A percentile compares a stretch with the other conserved stretches of the same genome.
phyloP scores from a whole-genome alignment of 192 early-diverging fungal genomes.

The Neocallimastix lanati region DNA sequence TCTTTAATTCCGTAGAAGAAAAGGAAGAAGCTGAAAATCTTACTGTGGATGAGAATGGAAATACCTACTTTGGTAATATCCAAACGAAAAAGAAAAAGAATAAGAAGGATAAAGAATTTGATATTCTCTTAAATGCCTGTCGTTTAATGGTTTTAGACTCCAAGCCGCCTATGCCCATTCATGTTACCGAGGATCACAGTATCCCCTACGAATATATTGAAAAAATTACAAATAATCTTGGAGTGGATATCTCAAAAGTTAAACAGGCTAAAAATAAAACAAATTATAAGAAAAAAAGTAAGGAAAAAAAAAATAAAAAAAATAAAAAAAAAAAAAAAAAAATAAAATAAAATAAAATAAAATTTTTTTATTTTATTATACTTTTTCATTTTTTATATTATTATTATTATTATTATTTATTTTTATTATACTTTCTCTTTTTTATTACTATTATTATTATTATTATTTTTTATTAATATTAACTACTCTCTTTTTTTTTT shows the following conservation, averaged over 20 bases:
- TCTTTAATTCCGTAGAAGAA: neutral
- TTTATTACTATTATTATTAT: no score
- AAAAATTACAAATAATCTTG: neutral
- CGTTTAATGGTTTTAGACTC: neutral
- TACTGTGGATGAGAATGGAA: neutral
- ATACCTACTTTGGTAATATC: neutral
- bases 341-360: no score
- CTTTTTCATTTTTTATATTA: no score
- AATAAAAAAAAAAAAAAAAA: no score
- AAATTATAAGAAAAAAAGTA: neutral
- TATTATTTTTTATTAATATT: no score
- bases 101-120: neutral
- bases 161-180: neutral
- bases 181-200: neutral
- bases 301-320: no score
- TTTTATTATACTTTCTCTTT: no score
- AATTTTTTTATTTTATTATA: no score
- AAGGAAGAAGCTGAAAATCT: neutral
- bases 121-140: neutral
- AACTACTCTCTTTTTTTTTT: no score
- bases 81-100: neutral
- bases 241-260: neutral
- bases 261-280: neutral
- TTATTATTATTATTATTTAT: no score
- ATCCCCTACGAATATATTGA: neutral